Base-by-base conservation (phyloP, 106 monocot species). In the Agapanthus africanus region DNA sequence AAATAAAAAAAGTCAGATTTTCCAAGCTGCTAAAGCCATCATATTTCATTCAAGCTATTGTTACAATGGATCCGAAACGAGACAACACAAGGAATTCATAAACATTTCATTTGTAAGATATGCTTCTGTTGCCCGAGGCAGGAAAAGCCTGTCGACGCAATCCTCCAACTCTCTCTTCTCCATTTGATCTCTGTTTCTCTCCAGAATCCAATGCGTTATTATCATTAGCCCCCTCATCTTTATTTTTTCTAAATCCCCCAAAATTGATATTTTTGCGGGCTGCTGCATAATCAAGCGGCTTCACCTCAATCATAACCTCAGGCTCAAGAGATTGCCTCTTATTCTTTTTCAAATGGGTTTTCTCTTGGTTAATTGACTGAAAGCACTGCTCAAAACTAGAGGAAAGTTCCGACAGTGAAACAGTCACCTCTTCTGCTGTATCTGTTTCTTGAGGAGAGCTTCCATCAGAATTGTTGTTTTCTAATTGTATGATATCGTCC, bases 91-190 rank as follows among this genome's bases (percentile, higher is more conserved):
- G n/a, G n/a, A n/a, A n/a, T n/a, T n/a, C n/a, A n/a, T n/a, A n/a
- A n/a, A n/a, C n/a, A n/a, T n/a, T 33, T 68, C 68, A 68, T 35
- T 68, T 68, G 68, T 87, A 92, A n/a, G 92, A 88, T 13, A 66
- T 73, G 51, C 86, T 90, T 46, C 89, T 84, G 56, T 97, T 92
- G 39, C 97, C 91, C 1, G 92, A 83, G 18, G 76, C 47, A 46
- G 97, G 92, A 77, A 89, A 97, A n/a, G 89, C 92, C 66, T 92
- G 97, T 10, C 97, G 77, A 36, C 92, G 70, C 68, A 67, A 62
- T 6, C 84, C 83, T 40, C 60, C 66, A 31, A 28, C 78, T 62
- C 70, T 78, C 30, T 66, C 73, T 7, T 70, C 74, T 18, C 50
- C 72, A 22, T 27, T 14, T 18, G 19, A 37, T 62, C 52, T 79